A percentile compares a stretch with the other conserved stretches of the same genome.
phyloP scores from a whole-genome alignment of 257 asterid species.

The Verbascum thapsus region DNA sequence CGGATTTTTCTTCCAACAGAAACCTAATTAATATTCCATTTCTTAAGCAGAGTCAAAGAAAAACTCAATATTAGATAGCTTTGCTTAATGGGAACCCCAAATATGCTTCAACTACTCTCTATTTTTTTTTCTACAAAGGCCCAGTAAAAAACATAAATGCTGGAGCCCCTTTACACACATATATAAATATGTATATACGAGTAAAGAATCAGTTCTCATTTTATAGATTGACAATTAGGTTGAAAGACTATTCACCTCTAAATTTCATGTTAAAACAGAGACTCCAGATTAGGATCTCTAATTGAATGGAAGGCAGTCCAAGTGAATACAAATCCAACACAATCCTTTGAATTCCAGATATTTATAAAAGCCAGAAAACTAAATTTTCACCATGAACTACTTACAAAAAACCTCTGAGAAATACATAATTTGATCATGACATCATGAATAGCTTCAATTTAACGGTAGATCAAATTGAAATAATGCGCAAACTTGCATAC shows the following conservation, averaged over 20 bases:
- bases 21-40: conserved; percentile 22
- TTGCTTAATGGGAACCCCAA: conserved; percentile 54
- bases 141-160: conserved; percentile 28
- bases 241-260: conserved; percentile 31
- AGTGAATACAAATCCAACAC: conserved; percentile 16
- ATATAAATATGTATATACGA: conserved; percentile 4
- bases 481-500: conserved; percentile 10
- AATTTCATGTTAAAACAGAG: conserved; percentile 20
- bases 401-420: conserved; percentile 2
- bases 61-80: conserved; percentile 31
- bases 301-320: conserved; percentile 33
- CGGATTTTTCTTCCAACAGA: conserved; percentile 29
- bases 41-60: conserved; percentile 21
- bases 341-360: not conserved
- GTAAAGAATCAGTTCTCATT: conserved; percentile 19
- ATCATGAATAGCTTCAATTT: conserved; percentile 17
- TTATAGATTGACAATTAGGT: conserved; percentile 20
- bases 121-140: conserved; percentile 16
- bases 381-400: conserved; percentile 1
- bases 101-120: conserved; percentile 43
- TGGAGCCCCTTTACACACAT: conserved; percentile 37
- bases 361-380: not conserved
- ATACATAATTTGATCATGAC: conserved; percentile 16
- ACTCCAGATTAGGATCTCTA: conserved; percentile 32
- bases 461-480: conserved; percentile 23